Base-by-base conservation (phyloP, 495 filamentous ascomycete genomes). In the Annulohypoxylon stygium region DNA sequence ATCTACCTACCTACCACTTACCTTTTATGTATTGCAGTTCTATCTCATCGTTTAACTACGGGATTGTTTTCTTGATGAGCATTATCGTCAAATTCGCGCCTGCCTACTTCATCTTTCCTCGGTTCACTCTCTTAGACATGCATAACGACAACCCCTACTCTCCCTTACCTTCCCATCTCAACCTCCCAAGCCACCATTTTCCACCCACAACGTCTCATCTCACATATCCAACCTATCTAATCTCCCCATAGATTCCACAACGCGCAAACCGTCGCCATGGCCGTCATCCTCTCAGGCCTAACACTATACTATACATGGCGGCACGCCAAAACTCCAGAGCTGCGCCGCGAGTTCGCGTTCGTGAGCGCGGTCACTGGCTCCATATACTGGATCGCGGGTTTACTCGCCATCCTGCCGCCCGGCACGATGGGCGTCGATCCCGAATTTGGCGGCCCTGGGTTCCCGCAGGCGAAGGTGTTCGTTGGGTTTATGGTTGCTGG, bases 231-330 rank as follows among this genome's bases (percentile, higher is more conserved):
- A 25, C 33, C 43, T 33, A 8, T 4, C 57, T 59, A 41, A 67
- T 39, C 54, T 41, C 12, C 14, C 20, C 4, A 3, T 60, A 85
- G 83, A 67, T 89, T 88, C 75, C 87, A 89, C 76, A 83, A 83
- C 65, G 87, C 80, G 14, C 87, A 89, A 55, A 88, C 86, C 18
- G 87, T 89, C 76, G 81, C 73, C 41, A 80, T 86, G 54, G 84
- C 86, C 0, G 65, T 86, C 0, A 54, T 74, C 20, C 79, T 89
- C 1, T 82, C 84, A 47, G 65, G 82, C 2, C 70, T 80, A 8
- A 87, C 86, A 1, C 74, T 87, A 0, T 88, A 84, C 68, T 88
- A 85, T 70, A 82, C 85, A 10, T 87, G 80, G 80, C 79, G 80
- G 0, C 10, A 43, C 33, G 60, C 75, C 0, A 69, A 71, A 12